Conservation (phyloP, 2,329 filamentous ascomycete species). For the Pleurostoma richardsiae region DNA sequence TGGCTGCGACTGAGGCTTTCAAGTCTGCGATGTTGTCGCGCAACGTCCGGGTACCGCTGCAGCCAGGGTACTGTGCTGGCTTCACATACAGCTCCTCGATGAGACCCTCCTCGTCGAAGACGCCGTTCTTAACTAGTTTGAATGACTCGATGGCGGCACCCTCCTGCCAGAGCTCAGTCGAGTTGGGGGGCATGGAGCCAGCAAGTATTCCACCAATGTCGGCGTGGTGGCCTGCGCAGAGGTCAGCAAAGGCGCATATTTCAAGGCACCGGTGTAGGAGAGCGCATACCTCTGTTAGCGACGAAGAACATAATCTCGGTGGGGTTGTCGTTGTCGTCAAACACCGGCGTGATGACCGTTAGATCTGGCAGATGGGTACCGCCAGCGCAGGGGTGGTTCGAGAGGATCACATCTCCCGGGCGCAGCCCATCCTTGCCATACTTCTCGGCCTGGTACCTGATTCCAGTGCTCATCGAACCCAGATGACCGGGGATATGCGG, state of each 20-base stretch:
- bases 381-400: slow-evolving; percentile 29
- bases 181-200: slow-evolving; percentile 65
- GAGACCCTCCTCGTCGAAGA: slow-evolving; percentile 65
- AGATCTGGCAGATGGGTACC: slow-evolving; percentile 33
- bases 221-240: slow-evolving; percentile 28
- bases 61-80: slow-evolving; percentile 61
- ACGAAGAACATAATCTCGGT: slow-evolving; percentile 1
- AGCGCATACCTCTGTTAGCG: slow-evolving; percentile 1
- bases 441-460: slow-evolving; percentile 27
- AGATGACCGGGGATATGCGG: slow-evolving; percentile 34
- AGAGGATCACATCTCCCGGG: slow-evolving; percentile 31
- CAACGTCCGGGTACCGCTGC: slow-evolving; percentile 64
- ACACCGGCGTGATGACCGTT: slow-evolving; percentile 33
- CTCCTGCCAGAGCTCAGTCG: slow-evolving; percentile 46
- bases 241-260: slow-evolving; percentile 10
- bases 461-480: slow-evolving; percentile 32
- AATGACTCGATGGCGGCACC: slow-evolving; percentile 48
- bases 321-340: slow-evolving; percentile 13
- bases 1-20: slow-evolving; percentile 69
- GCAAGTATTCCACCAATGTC: slow-evolving; percentile 55
- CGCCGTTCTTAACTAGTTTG: slow-evolving; percentile 61
- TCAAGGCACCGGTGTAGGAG: background rate
- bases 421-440: slow-evolving; percentile 34
- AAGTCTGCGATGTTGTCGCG: slow-evolving; percentile 69
- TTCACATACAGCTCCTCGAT: slow-evolving; percentile 60